These are phyloP conservation scores for Vitis hybrid DNA, from an alignment of 177 flowering plant species.

Conservation along the genomic window DNA sequence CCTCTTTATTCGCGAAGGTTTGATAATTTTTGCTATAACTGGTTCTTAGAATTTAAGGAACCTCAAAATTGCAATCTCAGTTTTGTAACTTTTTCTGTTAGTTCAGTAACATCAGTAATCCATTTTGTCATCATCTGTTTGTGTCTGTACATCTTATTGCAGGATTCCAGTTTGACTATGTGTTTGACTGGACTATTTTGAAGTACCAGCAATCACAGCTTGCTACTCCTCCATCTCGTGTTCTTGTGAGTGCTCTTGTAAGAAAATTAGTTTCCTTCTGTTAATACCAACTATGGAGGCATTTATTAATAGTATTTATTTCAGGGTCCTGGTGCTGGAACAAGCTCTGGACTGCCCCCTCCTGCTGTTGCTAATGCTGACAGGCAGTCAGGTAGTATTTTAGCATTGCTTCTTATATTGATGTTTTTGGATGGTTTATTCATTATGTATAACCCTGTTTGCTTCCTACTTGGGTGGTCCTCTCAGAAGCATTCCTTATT, in stretches of 20 bases:
- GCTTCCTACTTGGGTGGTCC: neutral
- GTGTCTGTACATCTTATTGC: neutral
- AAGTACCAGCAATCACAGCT: slow-evolving; percentile 88
- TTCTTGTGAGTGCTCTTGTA: slow-evolving; percentile 41
- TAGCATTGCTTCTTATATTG: neutral
- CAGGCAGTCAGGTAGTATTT: slow-evolving; percentile 52
- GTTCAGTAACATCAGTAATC: too few species aligned
- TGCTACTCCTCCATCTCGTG: slow-evolving; percentile 62
- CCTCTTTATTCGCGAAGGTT: slow-evolving; percentile 90
- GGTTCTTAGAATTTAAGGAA: neutral
- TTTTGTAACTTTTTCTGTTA: too few species aligned
- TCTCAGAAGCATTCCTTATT: neutral
- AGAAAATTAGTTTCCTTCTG: neutral
- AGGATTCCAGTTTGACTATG: slow-evolving; percentile 94
- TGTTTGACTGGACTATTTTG: slow-evolving; percentile 91
- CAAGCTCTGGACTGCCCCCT: slow-evolving; percentile 74
- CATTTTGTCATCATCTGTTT: too few species aligned
- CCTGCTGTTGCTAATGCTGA: slow-evolving; percentile 60
- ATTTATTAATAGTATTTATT: slow-evolving; percentile 16
- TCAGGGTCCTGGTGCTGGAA: slow-evolving; percentile 71
- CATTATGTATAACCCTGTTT: neutral
- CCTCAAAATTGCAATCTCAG: neutral
- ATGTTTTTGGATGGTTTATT: neutral
- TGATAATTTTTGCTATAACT: slow-evolving; percentile 4
- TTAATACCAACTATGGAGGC: neutral